phyloP scores from a whole-genome alignment of 1,139 yeast species.

The Diutina catenulata region DNA sequence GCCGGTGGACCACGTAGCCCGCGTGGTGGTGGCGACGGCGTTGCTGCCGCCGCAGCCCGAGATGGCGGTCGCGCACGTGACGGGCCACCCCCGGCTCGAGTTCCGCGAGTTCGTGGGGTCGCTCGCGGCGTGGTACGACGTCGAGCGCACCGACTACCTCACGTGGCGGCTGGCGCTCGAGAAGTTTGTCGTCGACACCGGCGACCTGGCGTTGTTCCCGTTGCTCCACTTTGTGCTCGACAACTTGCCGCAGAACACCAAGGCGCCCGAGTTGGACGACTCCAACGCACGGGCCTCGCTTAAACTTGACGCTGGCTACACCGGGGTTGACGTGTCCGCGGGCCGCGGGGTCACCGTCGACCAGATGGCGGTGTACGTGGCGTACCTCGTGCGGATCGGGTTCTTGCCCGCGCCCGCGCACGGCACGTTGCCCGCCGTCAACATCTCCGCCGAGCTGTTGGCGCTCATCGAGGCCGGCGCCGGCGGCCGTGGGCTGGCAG shows the following conservation, averaged over 20 bases:
- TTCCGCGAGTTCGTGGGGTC: conserved; percentile 65
- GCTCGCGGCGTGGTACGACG: conserved; percentile 49
- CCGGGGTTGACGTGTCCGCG: conserved; percentile 50
- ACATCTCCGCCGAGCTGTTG: conserved; percentile 47
- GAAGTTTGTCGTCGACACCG: conserved; percentile 55
- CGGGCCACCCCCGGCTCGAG: conserved; percentile 86
- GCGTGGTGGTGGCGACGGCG: conserved; percentile 76
- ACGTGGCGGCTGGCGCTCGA: conserved; percentile 74
- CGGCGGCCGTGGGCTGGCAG: conserved; percentile 73
- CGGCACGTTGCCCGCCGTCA: conserved; percentile 49
- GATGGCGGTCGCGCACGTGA: conserved; percentile 82
- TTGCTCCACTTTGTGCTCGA: conserved; percentile 88
- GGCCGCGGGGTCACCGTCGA: conserved; percentile 65
- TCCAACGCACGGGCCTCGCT: conserved; percentile 60
- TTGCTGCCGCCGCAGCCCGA: conserved; percentile 52
- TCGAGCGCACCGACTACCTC: conserved; percentile 52
- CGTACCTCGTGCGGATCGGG: conserved; percentile 70
- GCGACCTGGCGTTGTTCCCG: conserved; percentile 86
- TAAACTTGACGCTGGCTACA: conserved; percentile 44
- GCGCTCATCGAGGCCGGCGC: conserved; percentile 65
- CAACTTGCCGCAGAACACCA: conserved; percentile 78
- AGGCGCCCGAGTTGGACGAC: conserved; percentile 94
- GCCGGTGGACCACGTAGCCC: conserved; percentile 96
- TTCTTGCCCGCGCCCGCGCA: conserved; percentile 53
- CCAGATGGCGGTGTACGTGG: conserved; percentile 64